phyloP scores from a whole-genome alignment of 352 stramenopile genomes.

The Blastocystis sp. region DNA sequence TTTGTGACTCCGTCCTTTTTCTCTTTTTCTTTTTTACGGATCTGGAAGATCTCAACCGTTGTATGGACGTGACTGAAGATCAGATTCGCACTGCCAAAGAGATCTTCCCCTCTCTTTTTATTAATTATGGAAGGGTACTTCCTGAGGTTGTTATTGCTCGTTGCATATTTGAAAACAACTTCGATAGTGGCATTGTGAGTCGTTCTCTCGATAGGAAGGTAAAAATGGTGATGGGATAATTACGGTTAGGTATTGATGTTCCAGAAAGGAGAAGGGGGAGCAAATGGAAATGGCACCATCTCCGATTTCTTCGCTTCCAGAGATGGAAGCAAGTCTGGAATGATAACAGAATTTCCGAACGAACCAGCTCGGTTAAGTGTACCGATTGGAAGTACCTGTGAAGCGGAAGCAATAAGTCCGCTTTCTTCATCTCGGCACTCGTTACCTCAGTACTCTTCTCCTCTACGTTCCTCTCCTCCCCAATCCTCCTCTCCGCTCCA shows the following conservation, averaged over 20 bases:
- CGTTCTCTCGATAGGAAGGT: background rate
- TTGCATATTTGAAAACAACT: slow-evolving; percentile 23
- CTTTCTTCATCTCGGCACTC: too few relatives aligned
- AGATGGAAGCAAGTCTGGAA: background rate
- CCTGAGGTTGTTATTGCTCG: background rate
- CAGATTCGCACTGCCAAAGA: background rate
- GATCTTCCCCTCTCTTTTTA: slow-evolving; percentile 52
- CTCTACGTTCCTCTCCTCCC: too few relatives aligned
- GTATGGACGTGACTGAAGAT: background rate
- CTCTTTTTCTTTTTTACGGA: background rate
- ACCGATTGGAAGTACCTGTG: background rate
- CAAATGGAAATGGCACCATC: background rate
- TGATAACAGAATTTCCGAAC: background rate
- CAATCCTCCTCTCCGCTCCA: too few relatives aligned
- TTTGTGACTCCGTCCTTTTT: background rate
- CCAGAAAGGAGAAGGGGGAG: background rate
- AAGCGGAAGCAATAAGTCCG: too few relatives aligned
- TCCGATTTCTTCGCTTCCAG: background rate
- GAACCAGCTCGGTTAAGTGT: background rate
- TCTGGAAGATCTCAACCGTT: background rate
- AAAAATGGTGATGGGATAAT: background rate
- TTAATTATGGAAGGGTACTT: background rate
- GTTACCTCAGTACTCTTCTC: too few relatives aligned
- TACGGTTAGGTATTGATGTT: background rate
- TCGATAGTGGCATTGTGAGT: background rate